These are phyloP conservation scores for Fusarium brevicatenulatum DNA, from an alignment of 2,329 filamentous ascomycete species.

Conservation along the genomic window DNA sequence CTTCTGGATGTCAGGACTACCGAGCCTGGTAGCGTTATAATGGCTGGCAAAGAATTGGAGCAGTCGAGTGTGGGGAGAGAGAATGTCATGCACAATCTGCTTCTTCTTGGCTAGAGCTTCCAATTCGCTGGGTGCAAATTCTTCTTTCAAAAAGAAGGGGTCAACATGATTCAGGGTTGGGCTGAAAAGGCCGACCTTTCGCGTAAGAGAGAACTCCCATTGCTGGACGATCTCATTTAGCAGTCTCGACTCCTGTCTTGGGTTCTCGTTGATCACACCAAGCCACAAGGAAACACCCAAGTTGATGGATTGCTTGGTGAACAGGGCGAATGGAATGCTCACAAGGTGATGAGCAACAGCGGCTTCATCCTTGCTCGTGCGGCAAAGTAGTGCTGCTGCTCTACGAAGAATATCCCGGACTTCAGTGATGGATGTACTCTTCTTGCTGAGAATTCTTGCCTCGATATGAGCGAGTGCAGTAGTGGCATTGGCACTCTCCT, in stretches of 20 bases:
- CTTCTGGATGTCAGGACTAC: slow-evolving; percentile 82
- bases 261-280: slow-evolving; percentile 96
- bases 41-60: slow-evolving; percentile 93
- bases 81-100: slow-evolving; percentile 80
- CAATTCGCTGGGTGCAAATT: slow-evolving; percentile 92
- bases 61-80: slow-evolving; percentile 86
- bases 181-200: slow-evolving; percentile 84
- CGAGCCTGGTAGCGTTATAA: slow-evolving; percentile 91
- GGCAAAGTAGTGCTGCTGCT: slow-evolving; percentile 87
- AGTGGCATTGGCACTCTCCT: slow-evolving; percentile 66
- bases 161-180: slow-evolving; percentile 77
- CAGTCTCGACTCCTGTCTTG: slow-evolving; percentile 85
- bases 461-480: slow-evolving; percentile 79
- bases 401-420: slow-evolving; percentile 84
- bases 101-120: slow-evolving; percentile 78
- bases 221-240: slow-evolving; percentile 87
- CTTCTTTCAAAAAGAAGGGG: slow-evolving; percentile 89
- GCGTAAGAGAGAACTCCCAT: slow-evolving; percentile 87
- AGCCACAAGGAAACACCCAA: slow-evolving; percentile 96
- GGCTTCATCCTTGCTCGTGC: slow-evolving; percentile 77
- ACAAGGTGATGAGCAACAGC: slow-evolving; percentile 89
- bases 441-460: slow-evolving; percentile 73
- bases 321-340: slow-evolving; percentile 89
- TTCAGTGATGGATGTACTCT: slow-evolving; percentile 76
- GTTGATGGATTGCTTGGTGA: slow-evolving; percentile 95